phyloP scores from a whole-genome alignment of 345 rosid species.

The Citrus cavaleriei region DNA sequence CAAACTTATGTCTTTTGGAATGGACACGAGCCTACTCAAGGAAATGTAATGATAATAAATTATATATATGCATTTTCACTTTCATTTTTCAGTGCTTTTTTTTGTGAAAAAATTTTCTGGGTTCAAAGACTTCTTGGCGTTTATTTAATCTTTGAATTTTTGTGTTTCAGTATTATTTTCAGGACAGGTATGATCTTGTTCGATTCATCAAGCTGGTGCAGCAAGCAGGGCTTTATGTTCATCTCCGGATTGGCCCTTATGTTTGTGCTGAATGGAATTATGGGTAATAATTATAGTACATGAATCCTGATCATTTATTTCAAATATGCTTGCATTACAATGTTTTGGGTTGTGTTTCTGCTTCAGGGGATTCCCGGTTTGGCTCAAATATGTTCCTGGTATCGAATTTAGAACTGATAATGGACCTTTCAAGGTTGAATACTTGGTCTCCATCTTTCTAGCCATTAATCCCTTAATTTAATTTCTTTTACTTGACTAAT shows the following conservation, averaged over 20 bases:
- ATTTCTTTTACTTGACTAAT: not conserved
- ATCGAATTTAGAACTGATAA: conserved; percentile 76
- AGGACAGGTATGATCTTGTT: conserved; percentile 81
- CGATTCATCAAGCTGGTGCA: conserved; percentile 77
- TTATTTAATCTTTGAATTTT: not conserved
- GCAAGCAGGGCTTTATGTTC: conserved; percentile 83
- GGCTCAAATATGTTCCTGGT: conserved; percentile 86
- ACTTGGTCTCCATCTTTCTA: not conserved
- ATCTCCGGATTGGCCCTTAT: conserved; percentile 97
- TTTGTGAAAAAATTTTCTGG: not conserved
- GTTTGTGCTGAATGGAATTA: conserved; percentile 98
- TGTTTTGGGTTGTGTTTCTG: conserved; percentile 1
- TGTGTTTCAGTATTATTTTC: conserved; percentile 62
- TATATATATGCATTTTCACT: not conserved
- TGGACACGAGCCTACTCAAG: conserved; percentile 94
- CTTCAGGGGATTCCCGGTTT: conserved; percentile 89
- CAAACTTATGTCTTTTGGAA: conserved; percentile 96
- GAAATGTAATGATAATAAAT: conserved; percentile 38
- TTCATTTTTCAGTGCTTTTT: not conserved
- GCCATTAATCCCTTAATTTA: not conserved
- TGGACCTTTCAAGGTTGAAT: conserved; percentile 75
- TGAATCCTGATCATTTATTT: not conserved
- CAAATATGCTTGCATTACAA: not conserved
- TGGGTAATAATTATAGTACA: conserved; percentile 45
- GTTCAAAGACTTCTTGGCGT: not conserved